Conservation (phyloP, 345 rosid genomes). For the Eucalyptus pauciflora region DNA sequence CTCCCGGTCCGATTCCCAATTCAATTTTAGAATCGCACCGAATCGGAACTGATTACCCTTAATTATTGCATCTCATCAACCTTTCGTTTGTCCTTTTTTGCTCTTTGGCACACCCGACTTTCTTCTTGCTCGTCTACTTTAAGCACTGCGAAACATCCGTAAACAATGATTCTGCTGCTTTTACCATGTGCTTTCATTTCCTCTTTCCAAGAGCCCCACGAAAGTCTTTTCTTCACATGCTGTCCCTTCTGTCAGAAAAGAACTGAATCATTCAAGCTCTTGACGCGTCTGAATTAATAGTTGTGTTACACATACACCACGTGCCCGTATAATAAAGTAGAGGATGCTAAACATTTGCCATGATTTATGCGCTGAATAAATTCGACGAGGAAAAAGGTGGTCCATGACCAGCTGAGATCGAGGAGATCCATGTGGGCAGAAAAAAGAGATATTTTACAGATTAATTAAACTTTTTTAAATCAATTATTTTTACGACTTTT, state of each 20-base stretch:
- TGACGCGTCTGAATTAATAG: background rate
- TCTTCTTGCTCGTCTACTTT: background rate
- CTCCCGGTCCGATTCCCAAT: too few species aligned
- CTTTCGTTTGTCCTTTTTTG: background rate
- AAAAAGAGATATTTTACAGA: background rate
- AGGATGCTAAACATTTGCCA: background rate
- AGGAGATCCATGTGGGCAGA: background rate
- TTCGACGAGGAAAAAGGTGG: background rate
- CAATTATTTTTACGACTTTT: background rate
- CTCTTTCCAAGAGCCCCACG: background rate
- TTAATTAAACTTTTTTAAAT: background rate
- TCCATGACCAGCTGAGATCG: background rate
- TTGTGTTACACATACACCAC: background rate
- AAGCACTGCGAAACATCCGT: background rate
- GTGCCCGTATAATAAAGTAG: background rate
- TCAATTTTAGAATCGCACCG: too few species aligned
- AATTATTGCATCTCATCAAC: background rate
- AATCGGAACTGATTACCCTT: too few species aligned
- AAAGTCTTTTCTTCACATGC: background rate
- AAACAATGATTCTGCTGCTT: background rate
- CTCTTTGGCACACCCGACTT: background rate
- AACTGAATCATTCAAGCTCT: background rate
- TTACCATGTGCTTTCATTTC: background rate
- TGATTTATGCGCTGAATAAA: background rate
- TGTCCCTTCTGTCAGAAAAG: background rate